Evolutionary conservation across 106 monocot genomes (phyloP).

Genomic region (Phalaenopsis equestris): DNA sequence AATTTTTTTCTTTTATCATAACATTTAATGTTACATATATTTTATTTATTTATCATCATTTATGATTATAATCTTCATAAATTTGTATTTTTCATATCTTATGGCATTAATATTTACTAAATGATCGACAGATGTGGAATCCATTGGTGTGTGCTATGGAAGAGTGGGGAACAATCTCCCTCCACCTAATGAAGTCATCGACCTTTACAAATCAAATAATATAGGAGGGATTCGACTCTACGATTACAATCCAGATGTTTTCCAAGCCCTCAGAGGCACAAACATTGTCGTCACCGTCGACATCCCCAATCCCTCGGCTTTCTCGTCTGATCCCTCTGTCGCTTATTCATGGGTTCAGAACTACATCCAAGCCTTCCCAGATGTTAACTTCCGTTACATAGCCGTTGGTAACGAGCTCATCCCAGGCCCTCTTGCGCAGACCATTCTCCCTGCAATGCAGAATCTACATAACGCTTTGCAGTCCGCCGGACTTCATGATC

Average conservation of each 20-base stretch:
- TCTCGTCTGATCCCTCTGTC: background rate
- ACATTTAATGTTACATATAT: background rate
- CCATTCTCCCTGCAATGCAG: background rate
- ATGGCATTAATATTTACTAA: background rate
- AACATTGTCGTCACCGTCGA: constrained; percentile 6
- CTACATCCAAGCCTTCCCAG: background rate
- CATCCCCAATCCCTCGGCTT: background rate
- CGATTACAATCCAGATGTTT: background rate
- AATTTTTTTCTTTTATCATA: background rate
- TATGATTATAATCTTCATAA: no score
- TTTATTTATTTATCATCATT: no score
- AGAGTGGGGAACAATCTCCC: background rate
- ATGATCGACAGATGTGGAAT: background rate
- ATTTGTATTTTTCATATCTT: background rate
- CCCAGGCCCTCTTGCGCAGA: background rate
- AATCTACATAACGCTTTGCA: background rate
- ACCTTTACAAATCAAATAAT: background rate
- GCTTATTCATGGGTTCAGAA: background rate
- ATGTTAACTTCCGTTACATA: background rate
- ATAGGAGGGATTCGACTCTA: no score
- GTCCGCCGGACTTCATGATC: background rate
- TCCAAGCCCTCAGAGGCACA: background rate
- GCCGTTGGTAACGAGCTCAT: constrained; percentile 3
- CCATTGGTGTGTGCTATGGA: constrained; percentile 5
- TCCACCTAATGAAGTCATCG: background rate